Percentiles rank a stretch among this genome's conserved stretches.
phyloP scores from a whole-genome alignment of 306 rosid species.

The Comarum palustre region DNA sequence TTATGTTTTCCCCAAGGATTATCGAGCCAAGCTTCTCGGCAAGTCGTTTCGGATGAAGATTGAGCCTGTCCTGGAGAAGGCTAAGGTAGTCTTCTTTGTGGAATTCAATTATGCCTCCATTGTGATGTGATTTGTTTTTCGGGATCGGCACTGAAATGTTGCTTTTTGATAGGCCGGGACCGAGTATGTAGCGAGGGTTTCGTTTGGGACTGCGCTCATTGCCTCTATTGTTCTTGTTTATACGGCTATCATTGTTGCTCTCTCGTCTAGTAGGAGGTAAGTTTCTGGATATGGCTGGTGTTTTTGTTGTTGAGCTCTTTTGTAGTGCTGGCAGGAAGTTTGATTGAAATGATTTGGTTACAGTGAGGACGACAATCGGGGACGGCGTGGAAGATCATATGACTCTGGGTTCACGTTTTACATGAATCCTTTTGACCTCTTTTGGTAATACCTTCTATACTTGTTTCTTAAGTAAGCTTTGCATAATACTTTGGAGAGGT shows the following conservation, averaged over 20 bases:
- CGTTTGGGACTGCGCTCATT: conserved; percentile 91
- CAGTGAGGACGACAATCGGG: conserved; percentile 92
- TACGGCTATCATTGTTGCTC: conserved; percentile 82
- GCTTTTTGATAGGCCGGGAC: conserved; percentile 56
- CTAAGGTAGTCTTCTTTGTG: conserved; percentile 50
- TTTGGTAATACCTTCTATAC: conserved; percentile 57
- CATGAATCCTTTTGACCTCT: conserved; percentile 72
- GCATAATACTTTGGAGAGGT: neutral
- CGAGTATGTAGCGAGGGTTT: conserved; percentile 85
- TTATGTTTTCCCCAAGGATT: conserved; percentile 83
- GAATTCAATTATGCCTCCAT: conserved; percentile 8
- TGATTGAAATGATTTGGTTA: conserved; percentile 29
- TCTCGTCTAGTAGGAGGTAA: conserved; percentile 81
- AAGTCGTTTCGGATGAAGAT: conserved; percentile 73
- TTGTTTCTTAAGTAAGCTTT: conserved; percentile 13
- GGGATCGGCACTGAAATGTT: conserved; percentile 14
- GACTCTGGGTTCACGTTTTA: conserved; percentile 73
- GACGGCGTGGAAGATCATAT: conserved; percentile 87
- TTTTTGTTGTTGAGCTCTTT: conserved; percentile 4
- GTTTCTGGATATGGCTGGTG: neutral
- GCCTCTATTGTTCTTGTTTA: conserved; percentile 93
- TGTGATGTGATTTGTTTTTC: conserved; percentile 1
- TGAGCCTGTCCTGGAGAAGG: conserved; percentile 76
- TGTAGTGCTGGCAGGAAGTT: conserved; percentile 13
- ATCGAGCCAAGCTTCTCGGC: conserved; percentile 70